Conservation (phyloP, 345 rosid species). For the Erodium maritimum region DNA sequence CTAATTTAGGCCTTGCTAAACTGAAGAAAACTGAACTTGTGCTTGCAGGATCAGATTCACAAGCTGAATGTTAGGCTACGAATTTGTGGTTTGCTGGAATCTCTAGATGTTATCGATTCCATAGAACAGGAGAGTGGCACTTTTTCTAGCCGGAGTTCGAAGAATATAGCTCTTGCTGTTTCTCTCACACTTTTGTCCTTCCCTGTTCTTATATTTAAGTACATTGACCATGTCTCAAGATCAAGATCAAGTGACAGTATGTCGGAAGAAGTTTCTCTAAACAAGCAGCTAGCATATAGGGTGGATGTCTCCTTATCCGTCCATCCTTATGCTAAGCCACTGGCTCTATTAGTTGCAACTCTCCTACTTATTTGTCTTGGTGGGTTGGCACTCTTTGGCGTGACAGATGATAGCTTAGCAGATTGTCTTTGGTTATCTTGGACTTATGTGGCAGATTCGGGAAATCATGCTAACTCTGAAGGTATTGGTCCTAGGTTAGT, state of each 20-base stretch:
- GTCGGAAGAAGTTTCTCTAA: constrained; percentile 42
- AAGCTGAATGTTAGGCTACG: constrained; percentile 21
- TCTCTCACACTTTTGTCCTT: constrained; percentile 32
- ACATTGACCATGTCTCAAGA: constrained; percentile 35
- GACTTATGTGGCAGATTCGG: constrained; percentile 57
- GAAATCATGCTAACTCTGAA: constrained; percentile 62
- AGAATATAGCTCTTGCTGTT: constrained; percentile 34
- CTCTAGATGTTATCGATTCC: constrained; percentile 13
- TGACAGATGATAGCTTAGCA: constrained; percentile 44
- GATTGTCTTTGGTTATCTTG: constrained; percentile 72
- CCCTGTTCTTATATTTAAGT: constrained; percentile 38
- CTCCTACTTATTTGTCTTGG: constrained; percentile 51
- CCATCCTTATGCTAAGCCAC: constrained; percentile 60
- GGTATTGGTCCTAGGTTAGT: constrained; percentile 56
- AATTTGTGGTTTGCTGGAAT: constrained; percentile 30
- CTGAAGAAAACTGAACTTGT: background rate
- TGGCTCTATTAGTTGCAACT: constrained; percentile 54
- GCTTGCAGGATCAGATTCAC: constrained; percentile 36
- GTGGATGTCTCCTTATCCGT: constrained; percentile 45
- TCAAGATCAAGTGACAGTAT: constrained; percentile 31
- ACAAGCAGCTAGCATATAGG: constrained; percentile 43
- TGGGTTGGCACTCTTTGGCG: constrained; percentile 57
- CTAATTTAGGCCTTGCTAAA: constrained; percentile 4
- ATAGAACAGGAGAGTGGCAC: constrained; percentile 17
- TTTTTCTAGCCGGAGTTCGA: constrained; percentile 23